phyloP scores from a whole-genome alignment of 2,329 filamentous ascomycete genomes.

The Diaporthe sp. region DNA sequence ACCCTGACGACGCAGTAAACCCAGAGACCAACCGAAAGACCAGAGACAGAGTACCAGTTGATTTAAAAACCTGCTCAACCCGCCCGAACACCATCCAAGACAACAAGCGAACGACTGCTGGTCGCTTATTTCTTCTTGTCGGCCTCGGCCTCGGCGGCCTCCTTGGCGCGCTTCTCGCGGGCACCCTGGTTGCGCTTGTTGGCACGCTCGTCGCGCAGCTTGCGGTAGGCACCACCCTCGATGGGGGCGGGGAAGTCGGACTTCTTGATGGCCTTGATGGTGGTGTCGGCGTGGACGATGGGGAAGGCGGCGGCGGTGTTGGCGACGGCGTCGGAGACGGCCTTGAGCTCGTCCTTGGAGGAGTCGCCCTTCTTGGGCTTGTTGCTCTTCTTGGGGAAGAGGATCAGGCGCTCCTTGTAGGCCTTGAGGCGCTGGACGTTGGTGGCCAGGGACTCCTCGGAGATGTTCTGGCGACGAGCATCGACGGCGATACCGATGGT shows the following conservation, averaged over 20 bases:
- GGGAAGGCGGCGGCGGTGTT: slow-evolving; percentile 75
- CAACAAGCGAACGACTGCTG: slow-evolving; percentile 12
- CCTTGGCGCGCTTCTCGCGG: slow-evolving; percentile 93
- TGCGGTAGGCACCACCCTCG: slow-evolving; percentile 89
- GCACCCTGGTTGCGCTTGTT: slow-evolving; percentile 85
- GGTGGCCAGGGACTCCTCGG: slow-evolving; percentile 91
- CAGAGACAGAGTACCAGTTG: slow-evolving; percentile 43
- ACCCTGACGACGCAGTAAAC: slow-evolving; percentile 44
- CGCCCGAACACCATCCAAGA: slow-evolving; percentile 28
- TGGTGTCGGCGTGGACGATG: slow-evolving; percentile 76
- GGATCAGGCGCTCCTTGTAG: slow-evolving; percentile 95
- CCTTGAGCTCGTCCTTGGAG: slow-evolving; percentile 80
- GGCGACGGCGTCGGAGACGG: slow-evolving; percentile 70
- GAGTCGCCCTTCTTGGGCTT: slow-evolving; percentile 94
- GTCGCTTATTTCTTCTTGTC: slow-evolving; percentile 82
- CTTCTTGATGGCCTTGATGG: slow-evolving; percentile 83
- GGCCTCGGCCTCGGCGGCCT: slow-evolving; percentile 85
- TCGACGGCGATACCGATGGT: slow-evolving; percentile 99
- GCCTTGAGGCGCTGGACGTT: slow-evolving; percentile 99
- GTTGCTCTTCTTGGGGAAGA: slow-evolving; percentile 96
- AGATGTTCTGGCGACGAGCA: slow-evolving; percentile 95
- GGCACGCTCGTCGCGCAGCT: slow-evolving; percentile 86
- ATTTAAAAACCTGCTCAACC: slow-evolving; percentile 35
- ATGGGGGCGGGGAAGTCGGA: slow-evolving; percentile 80
- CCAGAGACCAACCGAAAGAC: slow-evolving; percentile 45